Conservation (phyloP, 2,329 filamentous ascomycete species). For the Aspergillus caelatus region DNA sequence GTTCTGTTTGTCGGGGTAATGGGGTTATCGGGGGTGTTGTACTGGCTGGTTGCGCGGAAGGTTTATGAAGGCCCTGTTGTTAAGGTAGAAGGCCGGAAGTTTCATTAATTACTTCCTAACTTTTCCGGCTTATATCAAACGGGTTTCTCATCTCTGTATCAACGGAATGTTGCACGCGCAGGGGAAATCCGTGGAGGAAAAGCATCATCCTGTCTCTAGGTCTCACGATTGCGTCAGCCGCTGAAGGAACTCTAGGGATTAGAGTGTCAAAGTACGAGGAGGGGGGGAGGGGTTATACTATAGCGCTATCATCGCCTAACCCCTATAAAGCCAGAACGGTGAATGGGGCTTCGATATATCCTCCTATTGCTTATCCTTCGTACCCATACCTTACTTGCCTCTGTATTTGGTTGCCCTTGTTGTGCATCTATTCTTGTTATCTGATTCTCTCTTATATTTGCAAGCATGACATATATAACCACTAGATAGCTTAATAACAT, state of each 20-base stretch:
- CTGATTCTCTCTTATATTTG: background rate
- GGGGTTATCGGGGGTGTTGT: constrained; percentile 43
- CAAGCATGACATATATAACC: background rate
- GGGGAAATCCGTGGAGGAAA: background rate
- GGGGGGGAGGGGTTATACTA: no score
- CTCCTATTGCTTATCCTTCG: background rate
- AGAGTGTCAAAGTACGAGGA: no score
- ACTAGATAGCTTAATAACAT: background rate
- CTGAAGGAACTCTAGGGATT: background rate
- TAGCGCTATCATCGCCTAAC: no score
- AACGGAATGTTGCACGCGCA: background rate
- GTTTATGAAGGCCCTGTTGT: constrained; percentile 34
- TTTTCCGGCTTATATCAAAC: background rate
- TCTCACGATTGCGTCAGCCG: background rate
- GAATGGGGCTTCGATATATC: fast-evolving
- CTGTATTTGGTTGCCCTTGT: background rate
- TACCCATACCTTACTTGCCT: background rate
- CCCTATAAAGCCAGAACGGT: background rate
- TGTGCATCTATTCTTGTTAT: background rate
- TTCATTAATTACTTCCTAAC: background rate
- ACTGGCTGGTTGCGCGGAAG: constrained; percentile 35
- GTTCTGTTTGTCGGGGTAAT: constrained; percentile 49
- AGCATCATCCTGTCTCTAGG: no score
- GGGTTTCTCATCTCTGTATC: no score
- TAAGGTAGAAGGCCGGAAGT: constrained; percentile 3